Evolutionary conservation across 768 basidiomycete species (phyloP).

Genomic region (Rhodotorula paludigena): DNA sequence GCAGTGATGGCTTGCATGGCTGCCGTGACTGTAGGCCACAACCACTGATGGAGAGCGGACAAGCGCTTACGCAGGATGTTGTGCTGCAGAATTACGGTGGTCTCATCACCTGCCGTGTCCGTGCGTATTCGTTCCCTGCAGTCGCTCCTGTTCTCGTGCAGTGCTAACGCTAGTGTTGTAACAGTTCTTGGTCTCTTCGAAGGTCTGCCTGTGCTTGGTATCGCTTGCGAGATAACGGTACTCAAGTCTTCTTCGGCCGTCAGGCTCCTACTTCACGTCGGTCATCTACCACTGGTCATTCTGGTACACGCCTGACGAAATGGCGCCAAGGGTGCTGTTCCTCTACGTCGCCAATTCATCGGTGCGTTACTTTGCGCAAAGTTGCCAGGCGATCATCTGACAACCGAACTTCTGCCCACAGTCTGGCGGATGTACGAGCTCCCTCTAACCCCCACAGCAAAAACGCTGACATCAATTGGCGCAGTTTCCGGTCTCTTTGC

Average conservation of each 20-base stretch:
- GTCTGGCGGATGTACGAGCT: neutral
- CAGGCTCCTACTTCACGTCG: neutral
- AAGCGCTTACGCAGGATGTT: too few relatives aligned
- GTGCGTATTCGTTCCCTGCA: neutral
- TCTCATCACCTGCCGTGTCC: slow-evolving; percentile 8
- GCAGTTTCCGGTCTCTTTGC: slow-evolving; percentile 16
- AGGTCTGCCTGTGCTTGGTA: neutral
- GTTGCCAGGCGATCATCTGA: too few relatives aligned
- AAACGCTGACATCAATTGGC: neutral
- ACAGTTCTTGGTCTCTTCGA: slow-evolving; percentile 7
- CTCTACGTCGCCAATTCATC: slow-evolving; percentile 18
- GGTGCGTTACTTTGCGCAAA: too few relatives aligned
- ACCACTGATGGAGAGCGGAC: too few relatives aligned
- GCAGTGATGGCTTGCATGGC: slow-evolving; percentile 14
- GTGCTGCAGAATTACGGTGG: slow-evolving; percentile 8
- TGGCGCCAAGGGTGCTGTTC: slow-evolving; percentile 7
- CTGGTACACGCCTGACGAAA: slow-evolving; percentile 6
- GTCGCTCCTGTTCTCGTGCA: neutral
- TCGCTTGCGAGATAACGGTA: too few relatives aligned
- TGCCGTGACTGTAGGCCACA: neutral
- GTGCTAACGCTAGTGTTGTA: neutral
- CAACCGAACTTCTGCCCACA: neutral
- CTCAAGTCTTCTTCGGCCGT: neutral
- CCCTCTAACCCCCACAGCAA: too few relatives aligned
- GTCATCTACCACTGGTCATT: neutral